Conservation (phyloP, 331 rosid genomes). For the Stylosanthes scabra region DNA sequence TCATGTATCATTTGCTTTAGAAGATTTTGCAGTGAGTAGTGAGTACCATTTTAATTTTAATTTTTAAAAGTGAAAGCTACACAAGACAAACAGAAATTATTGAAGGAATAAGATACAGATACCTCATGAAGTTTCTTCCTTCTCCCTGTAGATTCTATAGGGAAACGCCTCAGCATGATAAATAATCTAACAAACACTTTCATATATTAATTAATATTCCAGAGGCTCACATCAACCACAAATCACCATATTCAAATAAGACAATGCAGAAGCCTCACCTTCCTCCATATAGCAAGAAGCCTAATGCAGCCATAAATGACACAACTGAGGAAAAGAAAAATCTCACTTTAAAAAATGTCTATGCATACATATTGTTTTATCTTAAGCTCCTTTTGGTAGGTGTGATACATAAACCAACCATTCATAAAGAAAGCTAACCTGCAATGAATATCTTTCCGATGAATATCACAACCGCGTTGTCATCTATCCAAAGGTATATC, state of each 20-base stretch:
- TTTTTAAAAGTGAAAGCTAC: neutral
- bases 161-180: slow-evolving; percentile 97
- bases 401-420: slow-evolving; percentile 23
- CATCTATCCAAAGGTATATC: slow-evolving; percentile 82
- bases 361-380: slow-evolving; percentile 18
- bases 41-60: slow-evolving; percentile 10
- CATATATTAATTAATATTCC: neutral
- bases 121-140: slow-evolving; percentile 98
- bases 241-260: slow-evolving; percentile 28
- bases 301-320: slow-evolving; percentile 88
- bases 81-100: slow-evolving; percentile 1
- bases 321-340: slow-evolving; percentile 58
- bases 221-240: slow-evolving; percentile 19
- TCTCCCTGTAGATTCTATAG: slow-evolving; percentile 98
- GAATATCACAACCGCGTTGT: slow-evolving; percentile 62
- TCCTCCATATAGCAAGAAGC: slow-evolving; percentile 97
- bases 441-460: slow-evolving; percentile 85
- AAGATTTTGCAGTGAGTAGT: neutral
- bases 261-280: slow-evolving; percentile 66
- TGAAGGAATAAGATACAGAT: neutral
- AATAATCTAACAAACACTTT: slow-evolving; percentile 64
- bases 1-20: slow-evolving; percentile 16
- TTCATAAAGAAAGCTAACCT: slow-evolving; percentile 61
- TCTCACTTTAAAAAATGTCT: slow-evolving; percentile 14
- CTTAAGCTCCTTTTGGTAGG: slow-evolving; percentile 29